Evolutionary conservation across 2,329 filamentous ascomycete genomes (phyloP), one percentile per base, ranked within the genome.

Genomic region (Curvularia hawaiiensis): DNA sequence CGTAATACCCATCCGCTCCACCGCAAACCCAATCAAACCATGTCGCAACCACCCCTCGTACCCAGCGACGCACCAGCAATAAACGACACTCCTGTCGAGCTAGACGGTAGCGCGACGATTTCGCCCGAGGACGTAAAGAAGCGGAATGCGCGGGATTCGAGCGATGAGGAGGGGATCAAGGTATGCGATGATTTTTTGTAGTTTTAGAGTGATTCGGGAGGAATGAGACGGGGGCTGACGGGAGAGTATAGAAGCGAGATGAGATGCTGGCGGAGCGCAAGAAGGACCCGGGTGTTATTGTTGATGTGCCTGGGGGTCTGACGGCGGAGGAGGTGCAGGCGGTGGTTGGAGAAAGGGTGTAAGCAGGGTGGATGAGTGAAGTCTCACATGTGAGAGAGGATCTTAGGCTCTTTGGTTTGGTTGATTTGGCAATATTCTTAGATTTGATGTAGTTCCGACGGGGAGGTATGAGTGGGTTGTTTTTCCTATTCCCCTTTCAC

Each of bases 241-340:
- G 4, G 10, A 18, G 10, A 24, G 2, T 9, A 24, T 35, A 79
- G 78, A 76, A 75, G 60, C 69, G 79, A 31, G 73, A 72, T 3
- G 68, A 72, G 5, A 70, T 79, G 14, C 70, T 79, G 1, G 65
- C 72, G 0, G 66, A 68, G 10, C 69, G 79, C 3, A 73, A 75
- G 24, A 71, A 71, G 41, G 78, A 82, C 56, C 77, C 79, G 0
- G 75, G 78, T 22, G 79, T 82, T 1, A 70, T 82, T 43, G 78
- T 80, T 5, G 77, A 82, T 64, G 67, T 81, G 12, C 79, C 79
- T 1, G 62, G 72, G 39, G 75, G 74, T 12, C 79, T 79, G 26
- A 77, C 74, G 1, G 76, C 79, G 0, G 79, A 80, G 45, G 79
- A 81, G 60, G 73, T 81, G 2, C 76, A 77, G 53, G 73, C 73